Evolutionary conservation across 2,329 filamentous ascomycete species (phyloP), one percentile per base, ranked within the genome.

Genomic region (Cladophialophora yegresii): DNA sequence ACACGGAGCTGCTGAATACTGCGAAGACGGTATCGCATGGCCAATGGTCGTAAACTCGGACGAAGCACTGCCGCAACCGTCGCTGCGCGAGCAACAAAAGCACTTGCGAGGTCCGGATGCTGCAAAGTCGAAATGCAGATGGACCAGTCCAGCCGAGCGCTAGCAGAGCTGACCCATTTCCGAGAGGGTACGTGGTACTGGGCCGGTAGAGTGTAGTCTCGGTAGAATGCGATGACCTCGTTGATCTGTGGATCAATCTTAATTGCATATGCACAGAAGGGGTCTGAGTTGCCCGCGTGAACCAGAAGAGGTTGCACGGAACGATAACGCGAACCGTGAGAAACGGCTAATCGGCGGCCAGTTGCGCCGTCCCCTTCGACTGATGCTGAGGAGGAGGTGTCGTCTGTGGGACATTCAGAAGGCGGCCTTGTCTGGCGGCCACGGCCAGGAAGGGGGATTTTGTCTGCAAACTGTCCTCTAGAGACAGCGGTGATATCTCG

Each of bases 121-220:
- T 55, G 53, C 13, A 55, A 36, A 10, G 53, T 55, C 9, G 53
- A 55, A 23, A 43, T 16, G 20, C 53, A 55, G 53, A 55, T 55
- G 32, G 53, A 36, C 54, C 54, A 57, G 9, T 57, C 54, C 16
- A 45, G 12, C n/a, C 22, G 40, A 28, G 54, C 54, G 43, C 20
- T 47, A 2, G 54, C 54, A 10, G 54, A 45, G 54, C 36, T 57
- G 33, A 45, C 40, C 54, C 54, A 57, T 22, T 28, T 6, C 2
- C 16, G n/a, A 7, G 54, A 22, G 28, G 36, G 36, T 7, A 47
- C 40, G 12, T 57, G 54, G 28, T 57, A 57, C 28, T 57, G 54
- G 5, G 54, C 33, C 1, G 54, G 54, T 30, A 57, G 33, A 32
- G 28, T 28, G 43, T 49, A 57, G 36, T 57, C 54, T n/a, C 54